phyloP scores from a whole-genome alignment of 768 basidiomycete species.

The Pulveroboletus frians region DNA sequence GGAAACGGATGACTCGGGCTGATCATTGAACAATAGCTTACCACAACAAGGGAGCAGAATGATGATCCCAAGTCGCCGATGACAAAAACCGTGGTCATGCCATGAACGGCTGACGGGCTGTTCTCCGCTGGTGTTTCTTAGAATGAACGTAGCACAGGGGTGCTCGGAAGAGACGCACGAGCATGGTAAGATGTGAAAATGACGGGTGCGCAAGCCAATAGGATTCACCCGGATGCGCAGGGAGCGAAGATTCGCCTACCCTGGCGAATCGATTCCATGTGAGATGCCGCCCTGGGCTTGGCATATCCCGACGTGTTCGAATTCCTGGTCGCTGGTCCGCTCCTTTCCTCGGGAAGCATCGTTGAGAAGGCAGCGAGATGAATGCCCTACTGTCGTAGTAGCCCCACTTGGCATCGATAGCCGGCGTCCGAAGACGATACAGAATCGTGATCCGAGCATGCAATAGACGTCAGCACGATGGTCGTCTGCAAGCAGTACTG shows the following conservation, averaged over 20 bases:
- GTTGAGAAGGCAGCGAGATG: background rate
- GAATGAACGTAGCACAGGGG: background rate
- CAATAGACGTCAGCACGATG: constrained; percentile 6
- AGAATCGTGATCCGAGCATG: constrained; percentile 4
- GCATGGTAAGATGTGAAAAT: background rate
- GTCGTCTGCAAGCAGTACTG: background rate
- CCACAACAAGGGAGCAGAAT: background rate
- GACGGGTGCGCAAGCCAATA: constrained; percentile 4
- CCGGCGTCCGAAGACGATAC: background rate
- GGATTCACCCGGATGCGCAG: constrained; percentile 5
- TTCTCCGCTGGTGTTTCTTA: background rate
- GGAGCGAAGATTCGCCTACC: constrained; percentile 4
- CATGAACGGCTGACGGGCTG: background rate
- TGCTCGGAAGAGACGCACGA: background rate
- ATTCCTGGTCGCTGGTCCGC: background rate
- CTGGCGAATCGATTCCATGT: constrained; percentile 13
- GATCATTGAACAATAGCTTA: background rate
- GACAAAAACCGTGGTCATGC: background rate
- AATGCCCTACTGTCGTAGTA: background rate
- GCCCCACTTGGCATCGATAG: background rate
- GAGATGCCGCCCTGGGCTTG: background rate
- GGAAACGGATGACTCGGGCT: background rate
- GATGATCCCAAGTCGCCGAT: background rate
- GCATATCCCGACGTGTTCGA: background rate
- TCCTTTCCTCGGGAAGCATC: background rate